Conservation (phyloP, 306 rosid species). For the Prunus kanzakura region DNA sequence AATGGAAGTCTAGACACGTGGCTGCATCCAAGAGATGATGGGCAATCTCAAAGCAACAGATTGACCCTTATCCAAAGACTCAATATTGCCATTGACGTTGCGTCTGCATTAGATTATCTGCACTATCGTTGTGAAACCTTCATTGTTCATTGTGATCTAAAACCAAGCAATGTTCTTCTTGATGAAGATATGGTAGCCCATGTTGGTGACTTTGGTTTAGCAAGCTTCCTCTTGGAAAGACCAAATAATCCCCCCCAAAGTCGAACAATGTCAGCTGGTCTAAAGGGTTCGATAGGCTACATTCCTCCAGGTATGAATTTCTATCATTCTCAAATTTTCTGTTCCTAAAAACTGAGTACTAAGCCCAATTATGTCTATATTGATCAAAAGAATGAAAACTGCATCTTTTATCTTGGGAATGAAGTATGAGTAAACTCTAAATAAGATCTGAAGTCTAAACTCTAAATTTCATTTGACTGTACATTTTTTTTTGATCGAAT, state of each 20-base stretch:
- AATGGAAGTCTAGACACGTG: constrained; percentile 33
- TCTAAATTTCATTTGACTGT: no score
- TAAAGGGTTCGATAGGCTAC: constrained; percentile 34
- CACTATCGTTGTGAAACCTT: not conserved
- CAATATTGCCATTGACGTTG: not conserved
- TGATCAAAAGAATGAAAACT: not conserved
- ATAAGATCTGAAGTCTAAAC: no score
- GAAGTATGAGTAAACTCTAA: not conserved
- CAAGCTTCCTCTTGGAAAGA: constrained; percentile 8
- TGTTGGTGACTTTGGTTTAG: constrained; percentile 15
- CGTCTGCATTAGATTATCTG: not conserved
- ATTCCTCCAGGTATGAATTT: constrained; percentile 29
- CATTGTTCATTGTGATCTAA: not conserved
- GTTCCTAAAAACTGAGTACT: not conserved
- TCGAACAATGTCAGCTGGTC: constrained; percentile 1
- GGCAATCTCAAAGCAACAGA: not conserved
- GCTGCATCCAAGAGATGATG: constrained; percentile 12
- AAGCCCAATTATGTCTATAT: not conserved
- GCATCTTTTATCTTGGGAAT: not conserved
- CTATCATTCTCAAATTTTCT: not conserved
- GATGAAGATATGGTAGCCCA: constrained; percentile 32
- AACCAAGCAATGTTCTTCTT: constrained; percentile 5
- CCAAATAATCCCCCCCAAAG: not conserved
- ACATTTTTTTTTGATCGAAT: not conserved
- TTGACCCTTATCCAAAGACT: constrained; percentile 28